Conservation (phyloP, 164 flowering plant species). For the Vitis rupestris region DNA sequence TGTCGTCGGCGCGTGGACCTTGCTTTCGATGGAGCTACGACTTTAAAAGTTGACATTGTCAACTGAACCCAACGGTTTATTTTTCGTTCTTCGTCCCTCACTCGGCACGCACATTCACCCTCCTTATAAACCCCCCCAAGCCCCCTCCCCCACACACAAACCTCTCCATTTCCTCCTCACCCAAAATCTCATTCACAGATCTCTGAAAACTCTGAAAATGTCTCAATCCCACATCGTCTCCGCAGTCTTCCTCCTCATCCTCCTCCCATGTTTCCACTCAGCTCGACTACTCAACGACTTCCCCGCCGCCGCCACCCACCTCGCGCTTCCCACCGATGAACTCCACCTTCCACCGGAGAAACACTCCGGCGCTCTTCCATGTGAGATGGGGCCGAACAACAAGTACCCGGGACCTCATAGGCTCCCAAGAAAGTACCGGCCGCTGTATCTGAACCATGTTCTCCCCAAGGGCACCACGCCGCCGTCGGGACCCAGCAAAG, state of each 20-base stretch:
- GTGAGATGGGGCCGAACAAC: slow-evolving; percentile 1
- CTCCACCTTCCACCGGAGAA: background rate
- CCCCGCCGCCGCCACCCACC: background rate
- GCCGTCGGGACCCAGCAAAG: slow-evolving; percentile 48
- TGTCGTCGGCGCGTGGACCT: no score
- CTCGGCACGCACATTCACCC: no score
- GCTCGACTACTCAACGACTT: background rate
- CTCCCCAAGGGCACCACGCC: slow-evolving; percentile 40
- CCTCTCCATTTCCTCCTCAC: no score
- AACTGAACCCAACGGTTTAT: no score
- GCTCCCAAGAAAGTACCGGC: slow-evolving; percentile 17
- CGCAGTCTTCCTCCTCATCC: background rate
- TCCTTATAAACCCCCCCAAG: no score
- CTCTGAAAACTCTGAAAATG: no score
- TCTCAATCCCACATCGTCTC: no score
- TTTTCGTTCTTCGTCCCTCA: no score
- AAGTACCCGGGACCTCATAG: background rate
- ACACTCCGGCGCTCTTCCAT: background rate
- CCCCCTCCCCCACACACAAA: no score
- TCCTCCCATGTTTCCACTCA: background rate
- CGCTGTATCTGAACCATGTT: slow-evolving; percentile 21
- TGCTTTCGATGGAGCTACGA: no score
- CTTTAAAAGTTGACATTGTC: no score
- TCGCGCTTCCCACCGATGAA: slow-evolving; percentile 3
- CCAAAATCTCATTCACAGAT: no score